Conservation (phyloP, 805 yeast genomes). For the Nadsonia fulvescens region DNA sequence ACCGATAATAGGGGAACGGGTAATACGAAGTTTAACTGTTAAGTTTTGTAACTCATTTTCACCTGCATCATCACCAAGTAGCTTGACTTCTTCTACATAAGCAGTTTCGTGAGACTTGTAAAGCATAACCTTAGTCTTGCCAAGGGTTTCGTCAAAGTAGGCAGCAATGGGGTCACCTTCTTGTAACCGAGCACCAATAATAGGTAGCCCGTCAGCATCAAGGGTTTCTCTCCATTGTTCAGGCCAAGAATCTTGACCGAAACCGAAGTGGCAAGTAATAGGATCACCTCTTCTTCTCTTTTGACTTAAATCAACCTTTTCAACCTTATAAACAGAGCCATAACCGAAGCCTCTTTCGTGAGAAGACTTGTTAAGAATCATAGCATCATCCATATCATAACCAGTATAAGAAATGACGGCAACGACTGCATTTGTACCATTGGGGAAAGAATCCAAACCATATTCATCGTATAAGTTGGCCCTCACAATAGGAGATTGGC, state of each 20-base stretch:
- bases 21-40: conserved; percentile 76
- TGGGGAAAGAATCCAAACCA: conserved; percentile 97
- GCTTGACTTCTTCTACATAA: conserved; percentile 84
- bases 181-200: conserved; percentile 69
- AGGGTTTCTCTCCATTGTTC: conserved; percentile 73
- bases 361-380: conserved; percentile 93
- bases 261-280: conserved; percentile 82
- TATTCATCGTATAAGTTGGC: conserved; percentile 87
- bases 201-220: conserved; percentile 85
- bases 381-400: conserved; percentile 99
- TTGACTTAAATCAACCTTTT: conserved; percentile 65
- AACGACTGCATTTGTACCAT: conserved; percentile 95
- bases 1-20: conserved; percentile 89
- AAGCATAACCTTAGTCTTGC: conserved; percentile 79
- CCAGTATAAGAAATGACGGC: conserved; percentile 98
- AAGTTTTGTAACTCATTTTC: conserved; percentile 68
- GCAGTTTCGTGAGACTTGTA: conserved; percentile 93
- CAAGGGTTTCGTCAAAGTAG: conserved; percentile 74
- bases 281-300: conserved; percentile 86
- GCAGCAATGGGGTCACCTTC: conserved; percentile 96
- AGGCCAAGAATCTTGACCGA: conserved; percentile 88
- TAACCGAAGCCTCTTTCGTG: conserved; percentile 97
- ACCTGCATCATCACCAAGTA: conserved; percentile 65
- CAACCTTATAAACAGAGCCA: conserved; percentile 91
- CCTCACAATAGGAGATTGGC: conserved; percentile 93